phyloP scores from a whole-genome alignment of 495 filamentous ascomycete genomes.

The Xylaria curta region DNA sequence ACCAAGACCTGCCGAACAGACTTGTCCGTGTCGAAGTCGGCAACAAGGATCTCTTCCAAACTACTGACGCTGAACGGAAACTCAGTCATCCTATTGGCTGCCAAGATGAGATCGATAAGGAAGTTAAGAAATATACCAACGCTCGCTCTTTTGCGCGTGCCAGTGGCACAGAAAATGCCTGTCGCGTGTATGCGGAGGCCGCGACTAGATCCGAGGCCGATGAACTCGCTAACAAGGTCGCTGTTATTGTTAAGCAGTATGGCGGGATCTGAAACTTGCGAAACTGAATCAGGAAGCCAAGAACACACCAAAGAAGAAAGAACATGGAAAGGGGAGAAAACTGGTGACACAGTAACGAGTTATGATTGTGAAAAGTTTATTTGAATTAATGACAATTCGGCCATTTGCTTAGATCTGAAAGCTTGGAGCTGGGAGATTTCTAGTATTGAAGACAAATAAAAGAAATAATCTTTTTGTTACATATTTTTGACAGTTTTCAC shows the following conservation, averaged over 20 bases:
- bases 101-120: slow-evolving; percentile 82
- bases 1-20: slow-evolving; percentile 95
- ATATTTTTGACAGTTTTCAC: background rate
- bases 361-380: slow-evolving; percentile 24
- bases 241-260: slow-evolving; percentile 66
- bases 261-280: slow-evolving; percentile 24
- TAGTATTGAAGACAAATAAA: slow-evolving; percentile 5
- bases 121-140: slow-evolving; percentile 88
- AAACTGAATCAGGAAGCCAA: background rate
- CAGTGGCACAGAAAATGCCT: slow-evolving; percentile 94
- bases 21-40: slow-evolving; percentile 88
- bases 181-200: slow-evolving; percentile 96
- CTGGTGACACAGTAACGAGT: slow-evolving; percentile 18
- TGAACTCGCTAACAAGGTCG: slow-evolving; percentile 83
- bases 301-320: background rate
- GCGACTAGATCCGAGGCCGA: slow-evolving; percentile 83
- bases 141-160: slow-evolving; percentile 90
- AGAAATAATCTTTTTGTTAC: background rate
- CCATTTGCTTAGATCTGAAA: slow-evolving; percentile 22
- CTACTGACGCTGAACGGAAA: slow-evolving; percentile 88
- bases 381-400: slow-evolving; percentile 17
- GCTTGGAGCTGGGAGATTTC: slow-evolving; percentile 16
- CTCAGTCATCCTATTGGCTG: slow-evolving; percentile 79
- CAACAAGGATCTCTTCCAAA: slow-evolving; percentile 85
- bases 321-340: background rate